Evolutionary conservation across 1,284 basidiomycete species (phyloP).

Genomic region (Ganoderma resinaceum): DNA sequence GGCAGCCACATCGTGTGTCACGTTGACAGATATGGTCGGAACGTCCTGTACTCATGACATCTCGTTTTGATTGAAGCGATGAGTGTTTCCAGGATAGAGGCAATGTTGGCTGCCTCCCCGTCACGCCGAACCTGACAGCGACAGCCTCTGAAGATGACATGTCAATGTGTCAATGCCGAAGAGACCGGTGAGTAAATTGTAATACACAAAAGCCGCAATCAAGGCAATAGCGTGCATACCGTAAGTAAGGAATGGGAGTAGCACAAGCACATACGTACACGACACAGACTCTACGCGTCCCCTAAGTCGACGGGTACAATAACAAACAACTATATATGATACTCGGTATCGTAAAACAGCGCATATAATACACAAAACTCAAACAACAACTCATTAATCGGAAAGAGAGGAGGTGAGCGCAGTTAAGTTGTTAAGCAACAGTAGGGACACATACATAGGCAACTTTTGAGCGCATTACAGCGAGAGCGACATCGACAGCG

Average conservation of each 20-base stretch:
- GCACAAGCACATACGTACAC: not conserved
- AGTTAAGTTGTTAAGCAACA: not conserved
- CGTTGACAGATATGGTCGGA: too few species aligned
- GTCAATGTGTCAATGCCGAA: too few species aligned
- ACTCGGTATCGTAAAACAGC: not conserved
- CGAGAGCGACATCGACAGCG: slow-evolving; percentile 9
- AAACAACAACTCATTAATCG: not conserved
- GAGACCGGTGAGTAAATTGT: too few species aligned
- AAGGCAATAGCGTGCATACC: not conserved
- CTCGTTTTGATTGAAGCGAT: too few species aligned
- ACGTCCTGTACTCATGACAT: too few species aligned
- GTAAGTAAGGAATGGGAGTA: not conserved
- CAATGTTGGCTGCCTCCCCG: too few species aligned
- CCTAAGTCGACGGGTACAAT: not conserved
- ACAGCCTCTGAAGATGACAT: too few species aligned
- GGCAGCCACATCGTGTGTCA: too few species aligned
- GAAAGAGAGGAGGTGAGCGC: not conserved
- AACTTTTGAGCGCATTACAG: not conserved
- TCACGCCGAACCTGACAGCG: too few species aligned
- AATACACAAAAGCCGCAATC: not conserved
- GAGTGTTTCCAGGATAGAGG: too few species aligned
- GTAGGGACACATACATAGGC: not conserved
- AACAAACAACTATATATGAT: not conserved
- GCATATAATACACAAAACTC: not conserved
- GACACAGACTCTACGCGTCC: not conserved